These are phyloP conservation scores for Diversispora epigaea DNA, from an alignment of 192 early-diverging fungal species.

Conservation along the genomic window DNA sequence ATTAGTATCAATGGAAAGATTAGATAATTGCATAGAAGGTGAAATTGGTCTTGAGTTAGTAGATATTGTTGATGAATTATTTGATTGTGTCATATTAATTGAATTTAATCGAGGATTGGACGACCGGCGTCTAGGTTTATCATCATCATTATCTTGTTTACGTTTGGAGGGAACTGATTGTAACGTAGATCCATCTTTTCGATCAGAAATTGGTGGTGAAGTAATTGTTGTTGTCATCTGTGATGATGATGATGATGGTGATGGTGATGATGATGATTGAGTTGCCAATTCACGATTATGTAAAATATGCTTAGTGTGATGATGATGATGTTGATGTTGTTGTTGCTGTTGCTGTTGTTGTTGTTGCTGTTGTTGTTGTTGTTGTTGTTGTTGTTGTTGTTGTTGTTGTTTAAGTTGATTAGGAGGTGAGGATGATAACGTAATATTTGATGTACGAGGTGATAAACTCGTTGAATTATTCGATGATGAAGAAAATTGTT, in stretches of 20 bases:
- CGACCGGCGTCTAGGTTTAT: background rate
- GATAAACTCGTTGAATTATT: constrained; percentile 24
- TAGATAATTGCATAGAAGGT: constrained; percentile 36
- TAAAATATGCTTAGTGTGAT: too few relatives aligned
- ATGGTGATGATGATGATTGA: too few relatives aligned
- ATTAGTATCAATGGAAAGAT: constrained; percentile 38
- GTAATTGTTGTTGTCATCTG: background rate
- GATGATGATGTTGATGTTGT: too few relatives aligned
- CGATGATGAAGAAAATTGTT: background rate
- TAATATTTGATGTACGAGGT: constrained; percentile 20
- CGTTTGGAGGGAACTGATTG: constrained; percentile 23
- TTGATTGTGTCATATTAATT: constrained; percentile 13
- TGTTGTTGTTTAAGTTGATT: background rate
- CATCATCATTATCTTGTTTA: constrained; percentile 19
- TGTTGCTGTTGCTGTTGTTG: too few relatives aligned
- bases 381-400: background rate
- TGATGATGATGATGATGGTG: background rate
- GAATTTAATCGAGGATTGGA: constrained; percentile 25
- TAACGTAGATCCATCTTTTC: background rate
- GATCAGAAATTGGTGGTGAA: too few relatives aligned
- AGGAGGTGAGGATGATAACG: constrained; percentile 4
- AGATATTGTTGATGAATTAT: background rate
- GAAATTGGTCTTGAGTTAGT: background rate
- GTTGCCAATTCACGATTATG: too few relatives aligned
- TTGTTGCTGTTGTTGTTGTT: background rate